phyloP scores from a whole-genome alignment of 208 protist species.

The Trypanosoma congolense region DNA sequence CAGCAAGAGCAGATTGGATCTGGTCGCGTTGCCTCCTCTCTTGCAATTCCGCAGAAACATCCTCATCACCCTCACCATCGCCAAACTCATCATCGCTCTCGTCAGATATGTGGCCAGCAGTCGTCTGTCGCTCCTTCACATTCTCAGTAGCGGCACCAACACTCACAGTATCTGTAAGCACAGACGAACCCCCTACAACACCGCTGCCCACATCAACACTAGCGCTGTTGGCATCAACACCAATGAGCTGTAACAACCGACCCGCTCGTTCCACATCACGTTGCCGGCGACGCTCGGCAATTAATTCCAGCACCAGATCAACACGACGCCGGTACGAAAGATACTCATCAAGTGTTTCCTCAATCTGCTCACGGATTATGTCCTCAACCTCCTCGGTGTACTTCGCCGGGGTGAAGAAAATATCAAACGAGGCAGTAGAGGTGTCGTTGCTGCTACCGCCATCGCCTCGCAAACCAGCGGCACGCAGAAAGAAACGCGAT shows the following conservation, averaged over 20 bases:
- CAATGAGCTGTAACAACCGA: conserved; percentile 52
- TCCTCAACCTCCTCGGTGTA: conserved; percentile 59
- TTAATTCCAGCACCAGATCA: conserved; percentile 53
- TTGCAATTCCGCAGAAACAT: conserved; percentile 29
- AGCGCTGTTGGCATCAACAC: conserved; percentile 11
- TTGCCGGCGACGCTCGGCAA: conserved; percentile 44
- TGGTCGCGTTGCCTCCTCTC: conserved; percentile 27
- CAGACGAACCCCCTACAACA: not conserved
- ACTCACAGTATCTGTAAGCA: not conserved
- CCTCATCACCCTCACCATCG: conserved; percentile 20
- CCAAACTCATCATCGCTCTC: conserved; percentile 19
- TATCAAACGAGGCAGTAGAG: conserved; percentile 19
- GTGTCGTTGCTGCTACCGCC: conserved; percentile 3
- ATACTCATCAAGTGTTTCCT: conserved; percentile 66
- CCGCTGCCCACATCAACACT: not conserved
- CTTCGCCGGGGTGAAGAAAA: conserved; percentile 54
- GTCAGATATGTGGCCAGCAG: conserved; percentile 15
- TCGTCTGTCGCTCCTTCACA: not conserved
- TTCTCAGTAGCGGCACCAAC: not conserved
- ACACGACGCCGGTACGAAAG: conserved; percentile 59
- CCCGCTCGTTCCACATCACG: conserved; percentile 38
- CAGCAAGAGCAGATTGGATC: conserved; percentile 71
- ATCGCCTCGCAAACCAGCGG: conserved; percentile 17
- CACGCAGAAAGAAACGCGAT: conserved; percentile 57
- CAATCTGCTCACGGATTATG: conserved; percentile 61